Evolutionary conservation across 208 protist genomes (phyloP), one percentile per base, ranked within the genome.

Genomic region (Angomonas ambiguus): DNA sequence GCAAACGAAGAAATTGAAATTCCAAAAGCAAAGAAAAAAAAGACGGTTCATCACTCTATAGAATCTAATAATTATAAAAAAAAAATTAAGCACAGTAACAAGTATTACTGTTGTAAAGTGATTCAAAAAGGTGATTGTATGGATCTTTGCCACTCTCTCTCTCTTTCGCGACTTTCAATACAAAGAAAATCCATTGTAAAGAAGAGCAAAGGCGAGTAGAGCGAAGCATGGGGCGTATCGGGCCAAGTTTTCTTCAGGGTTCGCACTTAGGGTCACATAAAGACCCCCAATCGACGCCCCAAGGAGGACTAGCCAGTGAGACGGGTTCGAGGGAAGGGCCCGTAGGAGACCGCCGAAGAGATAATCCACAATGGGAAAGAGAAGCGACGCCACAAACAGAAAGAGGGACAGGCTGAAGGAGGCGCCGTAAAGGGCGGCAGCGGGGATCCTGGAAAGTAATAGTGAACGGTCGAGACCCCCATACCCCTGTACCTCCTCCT

Each of bases 101-200:
- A n/a, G n/a, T n/a, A n/a, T n/a, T n/a, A n/a, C n/a, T n/a, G n/a
- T n/a, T n/a, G n/a, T n/a, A n/a, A n/a, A n/a, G n/a, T n/a, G n/a
- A n/a, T n/a, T n/a, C n/a, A n/a, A n/a, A n/a, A n/a, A n/a, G n/a
- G n/a, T n/a, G n/a, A n/a, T n/a, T n/a, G n/a, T n/a, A n/a, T n/a
- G n/a, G n/a, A n/a, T n/a, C n/a, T n/a, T n/a, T 31, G 41, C 18
- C 27, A 27, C 11, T 20, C 42, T 31, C 27, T 62, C 18, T 22
- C 33, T 16, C 42, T 33, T 22, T 28, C 28, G 45, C 33, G 3
- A 16, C 38, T 45, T 5, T 58, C 24, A 11, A 59, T 63, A 79
- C 10, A 77, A 70, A 2, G 76, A 56, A 69, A 88, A 85, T 11
- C 87, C 87, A 61, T 93, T 93, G 61, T 71, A 76, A 0, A 87